Evolutionary conservation across 257 asterid species (phyloP), one percentile per base, ranked within the genome.

Genomic region (Solanum chaucha): DNA sequence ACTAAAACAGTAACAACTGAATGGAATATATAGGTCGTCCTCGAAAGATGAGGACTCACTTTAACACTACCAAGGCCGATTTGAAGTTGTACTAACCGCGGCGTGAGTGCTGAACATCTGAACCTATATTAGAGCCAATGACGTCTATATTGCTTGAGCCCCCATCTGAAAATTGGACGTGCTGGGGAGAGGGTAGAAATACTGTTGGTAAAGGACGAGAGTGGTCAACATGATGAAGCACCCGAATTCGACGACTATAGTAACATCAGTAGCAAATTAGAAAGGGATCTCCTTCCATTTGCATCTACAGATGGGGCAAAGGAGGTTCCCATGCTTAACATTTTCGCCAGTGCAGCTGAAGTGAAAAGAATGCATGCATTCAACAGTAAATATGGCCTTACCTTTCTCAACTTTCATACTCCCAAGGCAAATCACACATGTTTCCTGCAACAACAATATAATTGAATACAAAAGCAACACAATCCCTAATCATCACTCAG

Each of bases 361-460:
- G 59, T 90, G 92, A 88, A 88, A 90, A 30, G 88, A 26, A 85
- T 90, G 91, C 8, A 85, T 85, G 90, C 91, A 90, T 81, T 88
- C 91, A 17, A 83, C 91, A 6, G 91, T 88, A 83, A 90, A 90
- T 55, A 90, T 86, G 77, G 90, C 91, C 67, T 86, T 59, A 70
- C 91, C 81, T 87, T 59, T 82, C 70, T 86, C 90, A 38, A 3
- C 70, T 74, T 78, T 82, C 88, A 89, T 51, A 75, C 78, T 89
- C 38, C 86, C 88, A 65, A 86, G 83, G 86, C 89, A 90, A 73
- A 90, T 89, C 19, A 88, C 90, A 71, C 92, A 90, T 61, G 85
- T 44, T 75, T 58, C 67, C 91, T 90, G 88, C 7, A 85, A 51
- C 58, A 26, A 82, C 41, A 55, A 19, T 17, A 6, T 55, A 26